Evolutionary conservation across 495 filamentous ascomycete species (phyloP).

Genomic region (Penicillium nucicola): DNA sequence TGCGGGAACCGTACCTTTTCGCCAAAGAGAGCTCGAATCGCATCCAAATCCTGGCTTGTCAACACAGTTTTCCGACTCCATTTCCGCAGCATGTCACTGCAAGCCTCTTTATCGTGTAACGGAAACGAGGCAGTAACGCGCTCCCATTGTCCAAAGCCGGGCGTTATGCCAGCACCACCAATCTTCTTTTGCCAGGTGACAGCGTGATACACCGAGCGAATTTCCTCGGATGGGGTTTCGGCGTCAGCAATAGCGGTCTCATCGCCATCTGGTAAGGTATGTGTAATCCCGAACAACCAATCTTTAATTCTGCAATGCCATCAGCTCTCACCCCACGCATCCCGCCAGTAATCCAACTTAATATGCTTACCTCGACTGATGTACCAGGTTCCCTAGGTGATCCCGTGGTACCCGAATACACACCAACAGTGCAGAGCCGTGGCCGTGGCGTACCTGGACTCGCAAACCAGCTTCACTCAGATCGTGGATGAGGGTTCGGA

Average conservation of each 20-base stretch:
- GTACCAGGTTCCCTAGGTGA: constrained; percentile 49
- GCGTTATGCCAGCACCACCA: constrained; percentile 86
- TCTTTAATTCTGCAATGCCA: constrained; percentile 69
- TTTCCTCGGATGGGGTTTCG: constrained; percentile 81
- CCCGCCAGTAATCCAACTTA: not conserved
- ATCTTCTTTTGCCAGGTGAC: constrained; percentile 77
- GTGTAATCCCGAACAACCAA: constrained; percentile 84
- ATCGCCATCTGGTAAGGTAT: constrained; percentile 60
- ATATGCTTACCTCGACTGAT: constrained; percentile 54
- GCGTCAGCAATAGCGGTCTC: constrained; percentile 50
- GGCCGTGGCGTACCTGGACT: constrained; percentile 80
- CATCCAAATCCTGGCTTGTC: constrained; percentile 68
- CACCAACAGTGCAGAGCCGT: constrained; percentile 70
- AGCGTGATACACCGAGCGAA: constrained; percentile 82
- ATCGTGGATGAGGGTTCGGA: constrained; percentile 69
- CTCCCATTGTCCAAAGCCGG: constrained; percentile 76
- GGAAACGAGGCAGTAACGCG: constrained; percentile 83
- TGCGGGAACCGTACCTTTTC: constrained; percentile 60
- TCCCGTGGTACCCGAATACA: constrained; percentile 66
- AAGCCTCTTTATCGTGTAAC: constrained; percentile 82
- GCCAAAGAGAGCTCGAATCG: constrained; percentile 80
- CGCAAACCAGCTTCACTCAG: constrained; percentile 73
- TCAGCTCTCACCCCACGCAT: constrained; percentile 1
- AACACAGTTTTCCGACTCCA: constrained; percentile 77
- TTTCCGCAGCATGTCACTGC: constrained; percentile 78